phyloP scores from a whole-genome alignment of 2,329 filamentous ascomycete genomes.

The Lecanicillium sp. region DNA sequence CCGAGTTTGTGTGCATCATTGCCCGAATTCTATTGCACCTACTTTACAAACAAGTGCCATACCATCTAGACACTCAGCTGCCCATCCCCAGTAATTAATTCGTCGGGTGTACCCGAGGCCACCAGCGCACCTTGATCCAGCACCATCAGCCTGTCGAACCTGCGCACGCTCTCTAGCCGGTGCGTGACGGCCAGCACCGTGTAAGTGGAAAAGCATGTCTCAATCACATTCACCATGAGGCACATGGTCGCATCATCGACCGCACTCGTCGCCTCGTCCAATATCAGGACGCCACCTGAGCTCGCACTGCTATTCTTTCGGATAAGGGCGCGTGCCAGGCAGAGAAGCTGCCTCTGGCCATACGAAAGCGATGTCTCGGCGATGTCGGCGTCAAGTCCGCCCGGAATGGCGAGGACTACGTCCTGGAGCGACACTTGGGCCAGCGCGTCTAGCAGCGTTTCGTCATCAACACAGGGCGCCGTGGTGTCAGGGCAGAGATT shows the following conservation, averaged over 20 bases:
- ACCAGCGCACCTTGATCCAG: slow-evolving; percentile 1
- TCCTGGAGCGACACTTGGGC: background rate
- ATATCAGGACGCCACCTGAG: slow-evolving; percentile 1
- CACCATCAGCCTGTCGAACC: slow-evolving; percentile 1
- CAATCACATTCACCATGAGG: background rate
- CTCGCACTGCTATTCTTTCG: background rate
- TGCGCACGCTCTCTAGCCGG: slow-evolving; percentile 3
- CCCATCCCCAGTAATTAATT: background rate
- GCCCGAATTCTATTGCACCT: no score
- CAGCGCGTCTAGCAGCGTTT: background rate
- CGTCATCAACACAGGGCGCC: background rate
- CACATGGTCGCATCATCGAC: slow-evolving; percentile 11
- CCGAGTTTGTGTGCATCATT: no score
- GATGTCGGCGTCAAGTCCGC: background rate
- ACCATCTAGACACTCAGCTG: background rate
- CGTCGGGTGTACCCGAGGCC: background rate
- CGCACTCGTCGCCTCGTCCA: slow-evolving; percentile 12
- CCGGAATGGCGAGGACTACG: background rate
- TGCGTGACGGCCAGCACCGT: slow-evolving; percentile 11
- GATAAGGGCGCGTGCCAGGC: slow-evolving; percentile 6
- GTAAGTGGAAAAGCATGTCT: background rate
- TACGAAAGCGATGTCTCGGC: slow-evolving; percentile 3
- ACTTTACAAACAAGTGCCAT: no score
- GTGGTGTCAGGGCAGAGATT: slow-evolving; percentile 1
- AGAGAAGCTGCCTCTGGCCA: slow-evolving; percentile 10